Percentiles rank a stretch among this genome's conserved stretches.
These are phyloP conservation scores for Tetraselmis striata DNA, from an alignment of 139 green algal genomes.

Conservation along the genomic window DNA sequence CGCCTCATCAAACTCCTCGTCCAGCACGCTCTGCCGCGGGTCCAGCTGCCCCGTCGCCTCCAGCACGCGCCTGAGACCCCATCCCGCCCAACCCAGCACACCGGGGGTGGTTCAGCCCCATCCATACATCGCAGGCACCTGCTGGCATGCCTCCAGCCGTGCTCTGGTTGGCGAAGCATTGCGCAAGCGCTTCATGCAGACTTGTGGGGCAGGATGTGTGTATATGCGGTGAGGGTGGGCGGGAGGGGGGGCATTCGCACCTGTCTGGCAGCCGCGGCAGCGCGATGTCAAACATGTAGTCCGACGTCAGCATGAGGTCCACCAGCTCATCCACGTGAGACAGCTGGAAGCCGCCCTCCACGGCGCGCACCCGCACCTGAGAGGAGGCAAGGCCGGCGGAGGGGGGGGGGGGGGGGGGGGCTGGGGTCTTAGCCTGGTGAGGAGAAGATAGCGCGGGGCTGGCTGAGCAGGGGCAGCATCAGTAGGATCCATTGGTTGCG, in stretches of 20 bases:
- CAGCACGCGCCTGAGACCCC: constrained; percentile 43
- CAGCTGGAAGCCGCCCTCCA: constrained; percentile 64
- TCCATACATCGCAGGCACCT: neutral
- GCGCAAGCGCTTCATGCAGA: neutral
- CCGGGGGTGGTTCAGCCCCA: neutral
- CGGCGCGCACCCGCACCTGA: constrained; percentile 47
- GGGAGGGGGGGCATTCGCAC: constrained; percentile 20
- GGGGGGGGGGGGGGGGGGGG: no score
- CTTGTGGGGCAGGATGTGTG: constrained; percentile 1
- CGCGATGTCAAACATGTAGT: constrained; percentile 90
- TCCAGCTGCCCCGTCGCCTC: constrained; percentile 59
- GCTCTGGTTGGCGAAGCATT: neutral
- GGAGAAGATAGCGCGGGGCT: no score
- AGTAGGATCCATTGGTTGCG: no score
- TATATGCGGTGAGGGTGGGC: neutral
- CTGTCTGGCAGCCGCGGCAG: constrained; percentile 76
- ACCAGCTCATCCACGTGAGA: constrained; percentile 83
- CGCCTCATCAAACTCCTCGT: constrained; percentile 71
- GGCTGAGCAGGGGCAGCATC: no score
- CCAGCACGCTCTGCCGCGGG: constrained; percentile 59
- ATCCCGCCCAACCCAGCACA: no score
- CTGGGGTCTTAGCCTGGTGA: no score
- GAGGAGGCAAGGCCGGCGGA: neutral
- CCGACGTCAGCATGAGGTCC: constrained; percentile 81
- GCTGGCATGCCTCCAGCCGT: neutral